Evolutionary conservation across 495 filamentous ascomycete genomes (phyloP).

Genomic region (Aspergillus hancockii): DNA sequence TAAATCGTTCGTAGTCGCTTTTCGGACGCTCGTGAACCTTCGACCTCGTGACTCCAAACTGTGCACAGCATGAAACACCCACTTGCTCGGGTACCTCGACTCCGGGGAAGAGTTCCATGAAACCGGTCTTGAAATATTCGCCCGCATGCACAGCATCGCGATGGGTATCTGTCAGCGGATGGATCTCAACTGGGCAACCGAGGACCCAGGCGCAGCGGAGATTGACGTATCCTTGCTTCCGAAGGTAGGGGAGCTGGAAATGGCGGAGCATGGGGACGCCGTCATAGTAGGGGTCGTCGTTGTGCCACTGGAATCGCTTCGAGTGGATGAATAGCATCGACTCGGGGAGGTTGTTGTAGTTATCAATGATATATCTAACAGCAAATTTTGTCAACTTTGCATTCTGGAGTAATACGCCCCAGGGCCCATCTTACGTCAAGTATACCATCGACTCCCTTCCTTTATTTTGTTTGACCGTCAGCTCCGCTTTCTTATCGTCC

Average conservation of each 20-base stretch:
- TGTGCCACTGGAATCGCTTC: slow-evolving; percentile 65
- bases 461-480: slow-evolving; percentile 54
- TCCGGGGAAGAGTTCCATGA: slow-evolving; percentile 56
- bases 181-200: slow-evolving; percentile 63
- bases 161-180: slow-evolving; percentile 44
- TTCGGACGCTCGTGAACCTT: slow-evolving; percentile 47
- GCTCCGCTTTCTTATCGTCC: slow-evolving; percentile 44
- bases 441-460: slow-evolving; percentile 62
- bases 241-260: slow-evolving; percentile 57
- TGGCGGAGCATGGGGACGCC: slow-evolving; percentile 51
- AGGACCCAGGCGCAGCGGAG: slow-evolving; percentile 65
- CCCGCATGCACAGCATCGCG: slow-evolving; percentile 47
- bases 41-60: slow-evolving; percentile 66
- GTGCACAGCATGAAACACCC: slow-evolving; percentile 66
- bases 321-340: slow-evolving; percentile 63
- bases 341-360: slow-evolving; percentile 61
- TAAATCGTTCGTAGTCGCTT: slow-evolving; percentile 57
- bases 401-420: background rate
- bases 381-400: slow-evolving; percentile 7
- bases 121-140: slow-evolving; percentile 53
- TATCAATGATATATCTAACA: slow-evolving; percentile 61
- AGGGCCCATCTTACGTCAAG: slow-evolving; percentile 51
- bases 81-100: slow-evolving; percentile 50
- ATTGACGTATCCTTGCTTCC: slow-evolving; percentile 60
- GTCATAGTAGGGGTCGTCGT: slow-evolving; percentile 53